A percentile compares a stretch with the other conserved stretches of the same genome.
Evolutionary conservation across 768 basidiomycete genomes (phyloP).

Genomic region (Myochromella boudieri): DNA sequence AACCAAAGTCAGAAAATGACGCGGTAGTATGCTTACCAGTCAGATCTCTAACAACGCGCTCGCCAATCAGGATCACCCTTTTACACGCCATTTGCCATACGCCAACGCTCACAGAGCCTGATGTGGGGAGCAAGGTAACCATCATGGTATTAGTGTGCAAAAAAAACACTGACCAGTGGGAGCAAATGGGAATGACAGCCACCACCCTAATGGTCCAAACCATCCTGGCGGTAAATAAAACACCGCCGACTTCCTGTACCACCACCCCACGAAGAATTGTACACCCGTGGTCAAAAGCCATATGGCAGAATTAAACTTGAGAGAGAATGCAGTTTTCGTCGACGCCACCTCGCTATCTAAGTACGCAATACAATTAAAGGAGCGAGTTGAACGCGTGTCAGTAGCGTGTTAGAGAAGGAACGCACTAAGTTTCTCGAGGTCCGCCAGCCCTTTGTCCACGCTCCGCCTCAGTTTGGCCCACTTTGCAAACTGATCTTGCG

Average conservation of each 20-base stretch:
- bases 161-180: constrained; percentile 61
- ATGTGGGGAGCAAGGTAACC: constrained; percentile 1
- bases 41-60: constrained; percentile 69
- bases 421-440: constrained; percentile 91
- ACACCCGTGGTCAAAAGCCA: constrained; percentile 89
- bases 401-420: constrained; percentile 14
- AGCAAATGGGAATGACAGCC: constrained; percentile 87
- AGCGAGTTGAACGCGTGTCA: constrained; percentile 5
- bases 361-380: background rate
- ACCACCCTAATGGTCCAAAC: constrained; percentile 89
- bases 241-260: constrained; percentile 86
- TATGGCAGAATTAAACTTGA: constrained; percentile 70
- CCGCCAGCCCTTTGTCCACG: constrained; percentile 88
- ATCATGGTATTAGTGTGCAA: background rate
- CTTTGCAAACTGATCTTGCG: constrained; percentile 97
- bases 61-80: constrained; percentile 77
- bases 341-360: constrained; percentile 68
- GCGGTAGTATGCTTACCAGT: constrained; percentile 32
- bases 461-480: constrained; percentile 93
- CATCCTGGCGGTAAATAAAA: constrained; percentile 92
- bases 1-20: constrained; percentile 1
- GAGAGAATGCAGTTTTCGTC: constrained; percentile 58
- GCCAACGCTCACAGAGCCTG: constrained; percentile 90
- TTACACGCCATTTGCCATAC: constrained; percentile 96
- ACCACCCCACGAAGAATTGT: constrained; percentile 86